Conservation (phyloP, 2,329 filamentous ascomycete genomes). For the Colletotrichum lini region DNA sequence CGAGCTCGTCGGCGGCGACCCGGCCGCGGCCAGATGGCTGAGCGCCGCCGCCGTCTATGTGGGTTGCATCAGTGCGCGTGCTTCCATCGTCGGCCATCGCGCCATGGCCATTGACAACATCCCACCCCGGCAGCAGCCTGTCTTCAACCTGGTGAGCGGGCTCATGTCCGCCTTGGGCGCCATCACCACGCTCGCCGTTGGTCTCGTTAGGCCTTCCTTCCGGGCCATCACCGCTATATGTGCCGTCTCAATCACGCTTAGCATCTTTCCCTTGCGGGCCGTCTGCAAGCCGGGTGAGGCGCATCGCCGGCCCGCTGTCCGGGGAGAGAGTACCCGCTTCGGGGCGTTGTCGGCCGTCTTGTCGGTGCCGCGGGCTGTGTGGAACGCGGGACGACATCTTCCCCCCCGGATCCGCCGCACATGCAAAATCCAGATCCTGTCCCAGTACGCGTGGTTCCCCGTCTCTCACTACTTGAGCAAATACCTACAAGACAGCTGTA, state of each 20-base stretch:
- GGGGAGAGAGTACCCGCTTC: not conserved
- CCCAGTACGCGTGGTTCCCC: conserved; percentile 20
- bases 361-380: not conserved
- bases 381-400: not conserved
- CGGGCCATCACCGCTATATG: not conserved
- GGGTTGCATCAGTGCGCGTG: not conserved
- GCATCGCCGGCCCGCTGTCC: not conserved
- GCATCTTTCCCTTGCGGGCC: not conserved
- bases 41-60: not conserved
- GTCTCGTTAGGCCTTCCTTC: not conserved
- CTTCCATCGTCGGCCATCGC: not conserved
- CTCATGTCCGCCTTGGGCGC: conserved; percentile 3
- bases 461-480: conserved; percentile 11
- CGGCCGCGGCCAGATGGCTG: not conserved
- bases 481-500: conserved; percentile 21
- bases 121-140: conserved; percentile 19
- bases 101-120: conserved; percentile 10
- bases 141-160: not conserved
- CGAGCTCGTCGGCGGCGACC: not conserved
- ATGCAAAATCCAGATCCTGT: conserved; percentile 11
- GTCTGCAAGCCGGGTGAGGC: not conserved
- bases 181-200: not conserved
- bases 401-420: conserved; percentile 2
- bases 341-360: not conserved
- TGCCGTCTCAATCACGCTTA: not conserved